Percentiles rank a stretch among this genome's conserved stretches.
Evolutionary conservation across 2,329 filamentous ascomycete genomes (phyloP).

Genomic region (Akanthomyces lecanii): DNA sequence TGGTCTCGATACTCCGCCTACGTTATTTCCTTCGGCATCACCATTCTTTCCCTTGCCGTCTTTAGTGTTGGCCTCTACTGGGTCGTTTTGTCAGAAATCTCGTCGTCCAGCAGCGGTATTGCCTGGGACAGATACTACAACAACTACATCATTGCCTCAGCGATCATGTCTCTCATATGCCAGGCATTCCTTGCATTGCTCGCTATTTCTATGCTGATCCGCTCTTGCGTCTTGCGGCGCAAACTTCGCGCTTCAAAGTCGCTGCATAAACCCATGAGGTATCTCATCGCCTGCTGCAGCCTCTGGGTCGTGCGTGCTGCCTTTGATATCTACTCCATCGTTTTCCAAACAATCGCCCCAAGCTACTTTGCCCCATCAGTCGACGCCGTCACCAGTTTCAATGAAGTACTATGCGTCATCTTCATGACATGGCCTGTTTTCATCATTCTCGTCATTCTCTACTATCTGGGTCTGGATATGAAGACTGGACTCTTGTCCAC

Average conservation of each 20-base stretch:
- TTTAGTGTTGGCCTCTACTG: constrained; percentile 12
- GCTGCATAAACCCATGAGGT: constrained; percentile 17
- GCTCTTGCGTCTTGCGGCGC: constrained; percentile 12
- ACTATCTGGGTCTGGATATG: constrained; percentile 25
- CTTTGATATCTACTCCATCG: constrained; percentile 23
- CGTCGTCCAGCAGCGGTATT: background rate
- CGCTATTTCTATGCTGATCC: constrained; percentile 9
- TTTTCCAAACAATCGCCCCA: constrained; percentile 18
- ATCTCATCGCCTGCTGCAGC: constrained; percentile 23
- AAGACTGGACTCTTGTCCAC: constrained; percentile 27
- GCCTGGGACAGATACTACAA: background rate
- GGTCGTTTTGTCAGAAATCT: background rate
- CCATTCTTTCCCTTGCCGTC: constrained; percentile 11
- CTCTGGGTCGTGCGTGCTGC: constrained; percentile 26
- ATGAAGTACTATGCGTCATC: constrained; percentile 9
- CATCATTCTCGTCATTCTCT: constrained; percentile 24
- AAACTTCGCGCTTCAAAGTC: constrained; percentile 6
- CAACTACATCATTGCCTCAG: background rate
- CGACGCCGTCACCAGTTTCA: constrained; percentile 14
- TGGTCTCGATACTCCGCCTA: constrained; percentile 7
- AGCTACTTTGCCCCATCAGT: background rate
- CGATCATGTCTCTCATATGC: background rate
- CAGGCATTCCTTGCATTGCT: background rate
- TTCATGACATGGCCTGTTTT: constrained; percentile 25
- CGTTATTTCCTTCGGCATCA: constrained; percentile 4